Conservation (phyloP, 1,139 yeast genomes). For the Sugiyamaella grinbergsii region DNA sequence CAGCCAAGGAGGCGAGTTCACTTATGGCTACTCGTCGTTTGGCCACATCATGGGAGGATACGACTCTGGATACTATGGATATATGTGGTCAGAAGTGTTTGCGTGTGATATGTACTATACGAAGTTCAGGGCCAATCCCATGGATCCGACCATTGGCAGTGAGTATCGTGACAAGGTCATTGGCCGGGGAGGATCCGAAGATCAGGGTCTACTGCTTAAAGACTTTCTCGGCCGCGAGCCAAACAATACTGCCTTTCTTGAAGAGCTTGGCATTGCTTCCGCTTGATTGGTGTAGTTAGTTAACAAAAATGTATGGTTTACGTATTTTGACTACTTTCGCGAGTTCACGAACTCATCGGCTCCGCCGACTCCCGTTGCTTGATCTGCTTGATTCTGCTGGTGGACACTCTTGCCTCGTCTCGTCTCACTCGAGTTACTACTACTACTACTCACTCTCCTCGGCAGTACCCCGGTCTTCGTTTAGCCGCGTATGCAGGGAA, state of each 20-base stretch:
- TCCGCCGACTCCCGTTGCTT: background rate
- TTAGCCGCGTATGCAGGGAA: constrained; percentile 18
- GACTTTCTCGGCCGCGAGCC: constrained; percentile 79
- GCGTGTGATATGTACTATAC: constrained; percentile 81
- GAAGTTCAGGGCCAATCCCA: constrained; percentile 68
- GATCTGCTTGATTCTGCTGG: too few relatives aligned
- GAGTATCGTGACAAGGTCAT: constrained; percentile 70
- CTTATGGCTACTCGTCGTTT: constrained; percentile 73
- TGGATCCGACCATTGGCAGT: constrained; percentile 61
- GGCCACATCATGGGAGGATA: constrained; percentile 86
- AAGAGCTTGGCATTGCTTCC: constrained; percentile 53
- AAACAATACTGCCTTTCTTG: constrained; percentile 65
- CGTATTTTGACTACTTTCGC: too few relatives aligned
- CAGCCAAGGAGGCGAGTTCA: constrained; percentile 54
- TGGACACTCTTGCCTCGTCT: too few relatives aligned
- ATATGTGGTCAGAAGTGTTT: constrained; percentile 81
- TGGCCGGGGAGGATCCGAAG: constrained; percentile 71
- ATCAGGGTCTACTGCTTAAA: constrained; percentile 62
- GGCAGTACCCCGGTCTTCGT: constrained; percentile 13
- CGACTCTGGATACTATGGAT: constrained; percentile 85
- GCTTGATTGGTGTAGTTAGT: background rate
- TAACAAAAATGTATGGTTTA: background rate
- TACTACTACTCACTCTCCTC: too few relatives aligned
- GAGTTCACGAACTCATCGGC: too few relatives aligned
- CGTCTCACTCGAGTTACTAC: too few relatives aligned